A percentile compares a stretch with the other conserved stretches of the same genome.
Conservation (phyloP, 495 filamentous ascomycete genomes). For the Aspergillus biplanus region DNA sequence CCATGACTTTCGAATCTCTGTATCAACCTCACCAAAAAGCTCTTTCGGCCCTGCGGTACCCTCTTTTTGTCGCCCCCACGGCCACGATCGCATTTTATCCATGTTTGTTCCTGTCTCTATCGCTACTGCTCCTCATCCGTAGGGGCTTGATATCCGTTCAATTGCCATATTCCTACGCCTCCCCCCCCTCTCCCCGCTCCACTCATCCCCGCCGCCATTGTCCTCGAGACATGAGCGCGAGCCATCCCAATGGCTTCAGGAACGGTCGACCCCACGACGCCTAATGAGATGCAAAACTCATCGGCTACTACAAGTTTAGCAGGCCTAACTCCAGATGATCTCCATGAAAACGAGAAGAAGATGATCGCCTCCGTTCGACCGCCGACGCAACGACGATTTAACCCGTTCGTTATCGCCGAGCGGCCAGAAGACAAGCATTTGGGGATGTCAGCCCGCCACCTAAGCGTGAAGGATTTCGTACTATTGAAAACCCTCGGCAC, state of each 20-base stretch:
- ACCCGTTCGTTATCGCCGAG: slow-evolving; percentile 56
- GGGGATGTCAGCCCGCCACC: slow-evolving; percentile 55
- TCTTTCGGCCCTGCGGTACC: slow-evolving; percentile 22
- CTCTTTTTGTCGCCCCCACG: slow-evolving; percentile 10
- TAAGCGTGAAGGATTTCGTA: slow-evolving; percentile 75
- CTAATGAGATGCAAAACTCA: slow-evolving; percentile 40
- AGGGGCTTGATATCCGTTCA: slow-evolving; percentile 10
- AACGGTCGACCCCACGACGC: slow-evolving; percentile 45
- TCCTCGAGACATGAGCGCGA: slow-evolving; percentile 41
- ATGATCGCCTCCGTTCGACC: slow-evolving; percentile 49
- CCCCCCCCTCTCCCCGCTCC: slow-evolving; percentile 16
- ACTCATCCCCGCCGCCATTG: slow-evolving; percentile 21
- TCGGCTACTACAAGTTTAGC: slow-evolving; percentile 24
- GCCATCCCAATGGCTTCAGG: slow-evolving; percentile 48
- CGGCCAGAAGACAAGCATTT: slow-evolving; percentile 61
- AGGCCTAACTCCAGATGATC: slow-evolving; percentile 40
- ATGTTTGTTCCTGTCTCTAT: slow-evolving; percentile 6
- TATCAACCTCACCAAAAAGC: slow-evolving; percentile 21
- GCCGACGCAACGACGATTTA: slow-evolving; percentile 48
- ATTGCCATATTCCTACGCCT: slow-evolving; percentile 20
- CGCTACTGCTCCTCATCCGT: slow-evolving; percentile 7
- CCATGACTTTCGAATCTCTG: slow-evolving; percentile 4
- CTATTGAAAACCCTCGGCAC: slow-evolving; percentile 90
- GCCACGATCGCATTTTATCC: slow-evolving; percentile 2
- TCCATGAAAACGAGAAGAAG: slow-evolving; percentile 55